Evolutionary conservation across 768 basidiomycete species (phyloP).

Genomic region (Hygrocybe punicea): DNA sequence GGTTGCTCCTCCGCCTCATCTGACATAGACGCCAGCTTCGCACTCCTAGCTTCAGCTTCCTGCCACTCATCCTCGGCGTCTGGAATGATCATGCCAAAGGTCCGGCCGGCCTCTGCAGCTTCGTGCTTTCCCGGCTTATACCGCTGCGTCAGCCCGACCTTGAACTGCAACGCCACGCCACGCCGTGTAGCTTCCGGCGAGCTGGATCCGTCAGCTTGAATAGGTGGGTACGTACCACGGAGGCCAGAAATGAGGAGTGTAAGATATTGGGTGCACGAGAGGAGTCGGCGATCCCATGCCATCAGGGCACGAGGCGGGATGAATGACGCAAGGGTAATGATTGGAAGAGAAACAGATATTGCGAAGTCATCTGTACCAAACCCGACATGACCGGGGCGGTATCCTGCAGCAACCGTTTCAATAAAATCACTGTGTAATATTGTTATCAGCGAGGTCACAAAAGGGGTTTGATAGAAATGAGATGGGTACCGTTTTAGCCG

Average conservation of each 20-base stretch:
- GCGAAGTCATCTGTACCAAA: constrained; percentile 50
- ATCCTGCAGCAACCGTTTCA: constrained; percentile 54
- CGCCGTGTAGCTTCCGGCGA: constrained; percentile 31
- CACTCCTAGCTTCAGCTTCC: constrained; percentile 24
- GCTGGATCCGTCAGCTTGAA: constrained; percentile 44
- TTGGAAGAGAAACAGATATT: constrained; percentile 56
- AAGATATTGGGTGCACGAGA: constrained; percentile 55
- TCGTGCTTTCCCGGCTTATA: constrained; percentile 60
- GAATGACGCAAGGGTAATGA: constrained; percentile 46
- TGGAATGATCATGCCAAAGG: constrained; percentile 46
- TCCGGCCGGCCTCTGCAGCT: constrained; percentile 46
- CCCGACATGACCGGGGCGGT: constrained; percentile 57
- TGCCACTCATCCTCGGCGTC: constrained; percentile 28
- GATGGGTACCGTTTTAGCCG: neutral
- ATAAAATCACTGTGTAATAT: constrained; percentile 51
- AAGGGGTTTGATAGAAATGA: constrained; percentile 1
- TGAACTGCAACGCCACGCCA: constrained; percentile 46
- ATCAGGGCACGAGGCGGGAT: constrained; percentile 65
- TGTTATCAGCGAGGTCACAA: neutral
- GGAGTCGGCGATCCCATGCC: constrained; percentile 68
- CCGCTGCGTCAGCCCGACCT: constrained; percentile 54
- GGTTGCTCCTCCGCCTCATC: constrained; percentile 13
- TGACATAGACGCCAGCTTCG: constrained; percentile 22
- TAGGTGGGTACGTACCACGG: constrained; percentile 50
- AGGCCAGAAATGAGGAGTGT: constrained; percentile 63